A percentile compares a stretch with the other conserved stretches of the same genome.
These are phyloP conservation scores for Ballota nigra DNA, from an alignment of 257 asterid genomes.

Conservation along the genomic window DNA sequence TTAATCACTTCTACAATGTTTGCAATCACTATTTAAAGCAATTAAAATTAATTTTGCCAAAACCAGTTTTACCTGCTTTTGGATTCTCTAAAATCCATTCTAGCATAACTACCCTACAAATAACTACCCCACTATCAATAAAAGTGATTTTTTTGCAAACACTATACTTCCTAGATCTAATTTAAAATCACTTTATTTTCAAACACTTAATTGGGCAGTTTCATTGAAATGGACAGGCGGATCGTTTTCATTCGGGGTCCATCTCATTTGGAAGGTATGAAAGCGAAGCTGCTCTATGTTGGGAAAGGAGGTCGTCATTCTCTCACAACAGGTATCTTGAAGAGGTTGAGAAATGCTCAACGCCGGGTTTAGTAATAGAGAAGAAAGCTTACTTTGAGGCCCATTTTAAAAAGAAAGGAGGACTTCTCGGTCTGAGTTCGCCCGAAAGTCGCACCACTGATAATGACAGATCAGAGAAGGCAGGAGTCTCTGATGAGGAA, in stretches of 20 bases:
- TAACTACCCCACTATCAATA: too few relatives aligned
- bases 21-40: too few relatives aligned
- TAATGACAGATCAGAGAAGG: slow-evolving; percentile 33
- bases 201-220: slow-evolving; percentile 10
- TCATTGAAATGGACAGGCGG: slow-evolving; percentile 47
- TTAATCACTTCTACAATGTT: too few relatives aligned
- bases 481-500: slow-evolving; percentile 29
- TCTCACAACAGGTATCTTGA: slow-evolving; percentile 81
- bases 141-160: too few relatives aligned
- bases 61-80: too few relatives aligned
- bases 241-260: slow-evolving; percentile 66
- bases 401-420: slow-evolving; percentile 56
- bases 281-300: slow-evolving; percentile 56
- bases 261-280: slow-evolving; percentile 85
- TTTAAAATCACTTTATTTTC: too few relatives aligned
- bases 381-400: slow-evolving; percentile 91
- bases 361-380: slow-evolving; percentile 79
- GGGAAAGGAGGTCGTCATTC: slow-evolving; percentile 92
- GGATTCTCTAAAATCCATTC: too few relatives aligned
- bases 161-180: too few relatives aligned
- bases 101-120: too few relatives aligned
- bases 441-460: slow-evolving; percentile 30
- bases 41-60: too few relatives aligned
- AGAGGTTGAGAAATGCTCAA: slow-evolving; percentile 83
- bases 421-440: slow-evolving; percentile 22